These are phyloP conservation scores for Botrytis fragariae DNA, from an alignment of 2,329 filamentous ascomycete genomes.

Conservation along the genomic window DNA sequence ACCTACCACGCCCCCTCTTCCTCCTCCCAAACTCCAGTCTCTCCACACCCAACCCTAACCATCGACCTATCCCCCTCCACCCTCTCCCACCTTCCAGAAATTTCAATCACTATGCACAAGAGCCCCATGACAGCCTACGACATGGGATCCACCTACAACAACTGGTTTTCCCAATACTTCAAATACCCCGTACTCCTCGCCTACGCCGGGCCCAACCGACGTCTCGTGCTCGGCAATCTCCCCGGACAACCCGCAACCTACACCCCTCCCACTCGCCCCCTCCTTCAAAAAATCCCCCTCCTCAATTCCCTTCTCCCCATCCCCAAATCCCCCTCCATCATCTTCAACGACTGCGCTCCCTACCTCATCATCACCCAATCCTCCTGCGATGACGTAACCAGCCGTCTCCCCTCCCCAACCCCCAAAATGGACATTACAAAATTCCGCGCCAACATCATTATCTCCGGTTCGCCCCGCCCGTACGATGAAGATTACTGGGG, in stretches of 20 bases:
- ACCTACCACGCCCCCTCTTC: slow-evolving; percentile 39
- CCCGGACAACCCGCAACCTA: slow-evolving; percentile 27
- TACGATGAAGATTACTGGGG: slow-evolving; percentile 75
- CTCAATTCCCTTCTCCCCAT: slow-evolving; percentile 24
- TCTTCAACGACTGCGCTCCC: slow-evolving; percentile 73
- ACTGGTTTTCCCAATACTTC: slow-evolving; percentile 67
- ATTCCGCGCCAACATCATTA: slow-evolving; percentile 71
- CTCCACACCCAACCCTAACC: slow-evolving; percentile 41
- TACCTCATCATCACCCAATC: slow-evolving; percentile 69
- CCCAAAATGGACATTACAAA: slow-evolving; percentile 61
- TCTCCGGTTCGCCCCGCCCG: slow-evolving; percentile 53
- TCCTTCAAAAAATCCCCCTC: slow-evolving; percentile 28
- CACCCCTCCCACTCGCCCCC: slow-evolving; percentile 21
- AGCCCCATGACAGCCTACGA: slow-evolving; percentile 59
- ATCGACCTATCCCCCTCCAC: slow-evolving; percentile 56
- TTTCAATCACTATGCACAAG: slow-evolving; percentile 57
- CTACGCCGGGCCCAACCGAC: slow-evolving; percentile 61
- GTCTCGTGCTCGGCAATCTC: slow-evolving; percentile 56
- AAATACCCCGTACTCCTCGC: slow-evolving; percentile 60
- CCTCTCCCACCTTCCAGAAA: slow-evolving; percentile 44
- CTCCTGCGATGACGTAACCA: slow-evolving; percentile 66
- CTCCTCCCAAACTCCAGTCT: neutral
- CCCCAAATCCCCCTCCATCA: slow-evolving; percentile 43
- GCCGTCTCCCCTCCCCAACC: slow-evolving; percentile 47
- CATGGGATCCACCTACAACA: slow-evolving; percentile 59